These are phyloP conservation scores for Fusarium albidum DNA, from an alignment of 2,329 filamentous ascomycete species.

Conservation along the genomic window DNA sequence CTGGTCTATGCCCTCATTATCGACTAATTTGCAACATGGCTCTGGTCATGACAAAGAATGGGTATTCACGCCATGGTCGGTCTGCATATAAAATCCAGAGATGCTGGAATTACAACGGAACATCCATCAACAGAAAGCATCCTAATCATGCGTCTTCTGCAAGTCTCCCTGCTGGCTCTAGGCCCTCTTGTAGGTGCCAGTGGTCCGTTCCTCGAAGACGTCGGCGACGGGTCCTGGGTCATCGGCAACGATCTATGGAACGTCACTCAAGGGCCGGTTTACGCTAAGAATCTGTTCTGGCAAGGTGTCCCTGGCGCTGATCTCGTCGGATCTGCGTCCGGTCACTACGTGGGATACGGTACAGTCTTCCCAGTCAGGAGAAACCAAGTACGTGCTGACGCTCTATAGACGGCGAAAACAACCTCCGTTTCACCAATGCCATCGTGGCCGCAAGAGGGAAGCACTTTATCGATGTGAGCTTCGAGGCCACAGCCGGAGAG, in stretches of 20 bases:
- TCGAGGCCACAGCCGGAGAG: constrained; percentile 3
- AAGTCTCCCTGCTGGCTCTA: background rate
- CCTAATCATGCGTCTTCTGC: constrained; percentile 1
- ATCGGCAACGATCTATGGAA: constrained; percentile 25
- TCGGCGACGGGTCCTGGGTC: constrained; percentile 16
- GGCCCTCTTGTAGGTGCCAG: constrained; percentile 3
- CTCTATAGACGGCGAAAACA: constrained; percentile 10
- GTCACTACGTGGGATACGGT: constrained; percentile 23
- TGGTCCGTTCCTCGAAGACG: constrained; percentile 8
- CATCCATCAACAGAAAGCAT: no score
- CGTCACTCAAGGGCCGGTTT: constrained; percentile 19
- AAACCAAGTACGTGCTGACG: background rate
- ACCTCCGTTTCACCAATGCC: constrained; percentile 15
- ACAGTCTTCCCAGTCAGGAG: background rate
- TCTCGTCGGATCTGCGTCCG: constrained; percentile 14
- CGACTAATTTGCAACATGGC: background rate
- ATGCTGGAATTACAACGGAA: no score
- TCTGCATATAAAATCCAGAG: no score
- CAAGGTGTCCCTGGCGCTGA: constrained; percentile 15
- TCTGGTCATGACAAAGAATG: background rate
- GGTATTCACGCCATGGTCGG: no score
- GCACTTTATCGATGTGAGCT: constrained; percentile 14
- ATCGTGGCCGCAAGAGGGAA: constrained; percentile 8
- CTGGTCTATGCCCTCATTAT: background rate
- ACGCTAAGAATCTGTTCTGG: constrained; percentile 22